Conservation (phyloP, 768 basidiomycete species). For the Suillus bovinus region DNA sequence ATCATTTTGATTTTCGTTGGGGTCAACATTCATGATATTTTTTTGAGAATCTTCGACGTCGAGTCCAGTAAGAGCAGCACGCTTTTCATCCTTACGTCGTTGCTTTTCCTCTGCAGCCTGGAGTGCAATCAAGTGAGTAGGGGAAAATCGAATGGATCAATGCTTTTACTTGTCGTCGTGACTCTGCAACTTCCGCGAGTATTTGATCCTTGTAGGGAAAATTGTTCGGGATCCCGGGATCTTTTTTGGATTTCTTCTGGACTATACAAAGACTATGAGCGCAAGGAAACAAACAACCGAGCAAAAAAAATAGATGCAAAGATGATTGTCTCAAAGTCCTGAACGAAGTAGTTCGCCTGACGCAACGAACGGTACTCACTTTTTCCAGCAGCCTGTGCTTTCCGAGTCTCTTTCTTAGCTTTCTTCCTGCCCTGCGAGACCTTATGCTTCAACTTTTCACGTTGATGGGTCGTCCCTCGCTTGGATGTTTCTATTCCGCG, state of each 20-base stretch:
- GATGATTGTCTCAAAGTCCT: not conserved
- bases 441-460: conserved; percentile 74
- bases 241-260: conserved; percentile 61
- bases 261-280: conserved; percentile 41
- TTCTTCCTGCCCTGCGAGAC: conserved; percentile 78
- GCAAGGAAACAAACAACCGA: conserved; percentile 12
- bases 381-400: conserved; percentile 80
- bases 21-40: conserved; percentile 31
- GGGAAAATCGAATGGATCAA: not conserved
- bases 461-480: conserved; percentile 70
- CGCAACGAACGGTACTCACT: conserved; percentile 42
- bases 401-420: conserved; percentile 70
- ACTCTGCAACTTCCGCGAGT: conserved; percentile 84
- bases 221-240: conserved; percentile 91
- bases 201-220: conserved; percentile 96
- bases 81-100: conserved; percentile 63
- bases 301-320: not conserved
- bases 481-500: conserved; percentile 74
- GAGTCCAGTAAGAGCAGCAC: conserved; percentile 37
- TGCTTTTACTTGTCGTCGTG: conserved; percentile 62
- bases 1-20: conserved; percentile 31
- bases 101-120: conserved; percentile 81
- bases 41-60: conserved; percentile 26
- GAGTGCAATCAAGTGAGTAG: not conserved
- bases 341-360: not conserved